A percentile compares a stretch with the other conserved stretches of the same genome.
phyloP scores from a whole-genome alignment of 257 asterid species.

The Scutellaria baicalensis region DNA sequence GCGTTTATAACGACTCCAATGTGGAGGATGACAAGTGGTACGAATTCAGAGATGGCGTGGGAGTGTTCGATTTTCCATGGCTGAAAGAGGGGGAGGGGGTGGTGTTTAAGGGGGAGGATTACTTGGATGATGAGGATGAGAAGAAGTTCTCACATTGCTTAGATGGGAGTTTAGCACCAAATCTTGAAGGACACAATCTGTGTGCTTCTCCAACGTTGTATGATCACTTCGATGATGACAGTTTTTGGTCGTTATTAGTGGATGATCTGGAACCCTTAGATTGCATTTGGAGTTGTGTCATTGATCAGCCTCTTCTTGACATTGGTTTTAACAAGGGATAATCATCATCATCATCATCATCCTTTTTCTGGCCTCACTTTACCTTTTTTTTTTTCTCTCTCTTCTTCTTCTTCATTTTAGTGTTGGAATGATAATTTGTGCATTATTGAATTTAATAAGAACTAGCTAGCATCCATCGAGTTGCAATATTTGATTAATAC shows the following conservation, averaged over 20 bases:
- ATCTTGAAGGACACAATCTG: slow-evolving; percentile 1
- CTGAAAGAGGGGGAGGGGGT: slow-evolving; percentile 36
- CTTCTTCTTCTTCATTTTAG: too few species aligned
- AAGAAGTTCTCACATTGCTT: slow-evolving; percentile 11
- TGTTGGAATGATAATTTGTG: background rate
- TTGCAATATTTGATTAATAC: too few species aligned
- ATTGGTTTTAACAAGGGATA: slow-evolving; percentile 21
- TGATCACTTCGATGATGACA: background rate
- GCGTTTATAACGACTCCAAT: background rate
- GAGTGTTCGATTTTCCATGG: slow-evolving; percentile 57
- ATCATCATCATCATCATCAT: background rate
- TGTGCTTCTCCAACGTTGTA: background rate
- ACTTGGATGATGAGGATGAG: slow-evolving; percentile 12
- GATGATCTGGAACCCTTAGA: slow-evolving; percentile 28
- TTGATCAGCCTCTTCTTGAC: slow-evolving; percentile 34
- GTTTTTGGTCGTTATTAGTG: slow-evolving; percentile 23
- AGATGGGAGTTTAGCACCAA: background rate
- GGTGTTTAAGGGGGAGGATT: slow-evolving; percentile 19
- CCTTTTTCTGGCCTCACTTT: background rate
- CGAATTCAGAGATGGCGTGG: slow-evolving; percentile 24
- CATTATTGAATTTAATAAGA: too few species aligned
- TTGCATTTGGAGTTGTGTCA: slow-evolving; percentile 32
- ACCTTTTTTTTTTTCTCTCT: background rate
- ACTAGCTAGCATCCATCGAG: too few species aligned
- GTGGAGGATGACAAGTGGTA: background rate